Conservation (phyloP, 1,284 basidiomycete species). For the Macrocystidia cucumis region DNA sequence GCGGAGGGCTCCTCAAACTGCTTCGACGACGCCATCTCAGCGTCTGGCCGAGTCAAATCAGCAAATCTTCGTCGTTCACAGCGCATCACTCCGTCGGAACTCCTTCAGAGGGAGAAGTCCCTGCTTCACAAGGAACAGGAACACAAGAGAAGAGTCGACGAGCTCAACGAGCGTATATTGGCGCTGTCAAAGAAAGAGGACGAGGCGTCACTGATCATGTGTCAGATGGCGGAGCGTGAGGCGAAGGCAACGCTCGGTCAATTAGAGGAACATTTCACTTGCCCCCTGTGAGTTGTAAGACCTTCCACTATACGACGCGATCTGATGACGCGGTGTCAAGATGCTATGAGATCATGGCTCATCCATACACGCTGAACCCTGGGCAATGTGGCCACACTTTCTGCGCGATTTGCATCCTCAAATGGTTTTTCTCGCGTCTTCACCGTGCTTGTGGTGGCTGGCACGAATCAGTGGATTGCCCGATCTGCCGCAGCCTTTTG, state of each 20-base stretch:
- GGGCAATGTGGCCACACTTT: conserved; percentile 57
- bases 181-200: conserved; percentile 28
- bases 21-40: too few relatives aligned
- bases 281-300: conserved; percentile 39
- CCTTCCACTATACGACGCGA: too few relatives aligned
- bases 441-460: conserved; percentile 53
- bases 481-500: conserved; percentile 50
- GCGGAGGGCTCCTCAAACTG: too few relatives aligned
- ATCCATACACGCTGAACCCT: conserved; percentile 49
- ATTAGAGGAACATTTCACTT: conserved; percentile 53
- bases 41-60: conserved; percentile 9
- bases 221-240: conserved; percentile 31
- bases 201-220: conserved; percentile 28
- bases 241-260: conserved; percentile 32
- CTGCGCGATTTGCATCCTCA: conserved; percentile 54
- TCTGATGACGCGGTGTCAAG: conserved; percentile 22
- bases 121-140: conserved; percentile 29
- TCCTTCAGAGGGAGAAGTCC: conserved; percentile 29
- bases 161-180: conserved; percentile 29
- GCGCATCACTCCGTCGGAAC: conserved; percentile 28
- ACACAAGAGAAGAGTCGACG: conserved; percentile 21
- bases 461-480: conserved; percentile 60
- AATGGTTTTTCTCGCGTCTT: conserved; percentile 59
- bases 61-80: conserved; percentile 20
- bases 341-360: conserved; percentile 43